phyloP scores from a whole-genome alignment of 176 grass and related monocot species.

The Eremochloa ophiuroides region DNA sequence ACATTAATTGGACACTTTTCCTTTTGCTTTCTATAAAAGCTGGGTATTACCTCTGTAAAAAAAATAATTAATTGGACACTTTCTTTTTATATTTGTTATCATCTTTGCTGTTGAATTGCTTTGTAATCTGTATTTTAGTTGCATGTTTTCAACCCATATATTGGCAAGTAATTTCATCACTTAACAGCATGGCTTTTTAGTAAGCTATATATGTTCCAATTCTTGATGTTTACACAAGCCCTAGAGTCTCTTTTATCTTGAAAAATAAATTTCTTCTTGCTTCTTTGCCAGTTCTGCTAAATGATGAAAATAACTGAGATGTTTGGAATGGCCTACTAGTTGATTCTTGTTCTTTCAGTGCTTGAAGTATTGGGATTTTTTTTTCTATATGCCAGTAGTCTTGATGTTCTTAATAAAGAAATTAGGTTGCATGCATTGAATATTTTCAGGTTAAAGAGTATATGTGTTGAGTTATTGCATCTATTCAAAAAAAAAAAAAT shows the following conservation, averaged over 20 bases:
- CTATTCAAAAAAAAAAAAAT: neutral
- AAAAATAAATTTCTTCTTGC: conserved; percentile 4
- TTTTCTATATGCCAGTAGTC: neutral
- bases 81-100: neutral
- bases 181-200: conserved; percentile 8
- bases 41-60: neutral
- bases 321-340: neutral
- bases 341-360: conserved; percentile 15
- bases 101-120: conserved; percentile 25
- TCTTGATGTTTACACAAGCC: neutral
- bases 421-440: neutral
- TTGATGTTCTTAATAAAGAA: conserved; percentile 11
- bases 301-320: neutral
- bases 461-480: neutral
- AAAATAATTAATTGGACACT: conserved; percentile 12
- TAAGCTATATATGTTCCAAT: conserved; percentile 4
- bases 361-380: neutral
- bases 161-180: conserved; percentile 16
- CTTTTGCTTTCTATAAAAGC: neutral
- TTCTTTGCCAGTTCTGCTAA: conserved; percentile 13
- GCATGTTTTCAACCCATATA: neutral
- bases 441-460: neutral
- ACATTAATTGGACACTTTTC: conserved; percentile 30
- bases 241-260: neutral
- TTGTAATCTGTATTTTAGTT: neutral